Evolutionary conservation across 2,329 filamentous ascomycete genomes (phyloP).

Genomic region (Penicillium sp.): DNA sequence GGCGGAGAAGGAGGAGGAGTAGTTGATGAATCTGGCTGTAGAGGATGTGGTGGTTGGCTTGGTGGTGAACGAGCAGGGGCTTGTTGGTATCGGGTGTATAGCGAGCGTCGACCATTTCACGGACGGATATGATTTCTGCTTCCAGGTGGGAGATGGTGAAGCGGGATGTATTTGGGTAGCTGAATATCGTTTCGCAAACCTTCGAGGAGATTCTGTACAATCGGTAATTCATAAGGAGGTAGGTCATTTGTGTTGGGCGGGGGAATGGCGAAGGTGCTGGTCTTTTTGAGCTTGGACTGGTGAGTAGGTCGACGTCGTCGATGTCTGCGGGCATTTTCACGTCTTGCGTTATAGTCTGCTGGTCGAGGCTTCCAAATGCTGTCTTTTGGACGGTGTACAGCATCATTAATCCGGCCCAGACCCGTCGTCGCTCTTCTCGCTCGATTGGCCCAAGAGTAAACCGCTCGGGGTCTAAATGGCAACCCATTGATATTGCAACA

Average conservation of each 20-base stretch:
- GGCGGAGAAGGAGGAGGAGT: constrained; percentile 38
- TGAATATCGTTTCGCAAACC: constrained; percentile 38
- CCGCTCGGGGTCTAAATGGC: constrained; percentile 41
- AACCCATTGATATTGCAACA: constrained; percentile 43
- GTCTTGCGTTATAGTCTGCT: constrained; percentile 26
- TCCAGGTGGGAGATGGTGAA: constrained; percentile 27
- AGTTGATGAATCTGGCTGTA: constrained; percentile 42
- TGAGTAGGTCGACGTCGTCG: constrained; percentile 37
- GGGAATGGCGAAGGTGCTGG: constrained; percentile 15
- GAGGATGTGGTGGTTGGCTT: constrained; percentile 42
- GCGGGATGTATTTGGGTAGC: constrained; percentile 21
- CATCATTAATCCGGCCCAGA: constrained; percentile 43
- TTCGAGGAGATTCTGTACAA: constrained; percentile 38
- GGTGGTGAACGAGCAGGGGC: constrained; percentile 33
- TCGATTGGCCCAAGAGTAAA: constrained; percentile 37
- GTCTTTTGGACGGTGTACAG: constrained; percentile 42
- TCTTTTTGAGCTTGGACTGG: constrained; percentile 16
- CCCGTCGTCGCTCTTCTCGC: constrained; percentile 40
- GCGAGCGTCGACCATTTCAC: constrained; percentile 30
- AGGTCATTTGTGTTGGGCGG: constrained; percentile 43
- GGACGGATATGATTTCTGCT: constrained; percentile 31
- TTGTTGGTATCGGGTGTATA: constrained; percentile 29
- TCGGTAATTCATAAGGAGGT: constrained; percentile 39
- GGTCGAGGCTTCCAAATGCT: constrained; percentile 36
- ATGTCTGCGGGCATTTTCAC: constrained; percentile 37